Conservation (phyloP, 768 basidiomycete genomes). For the Suillus bovinus region DNA sequence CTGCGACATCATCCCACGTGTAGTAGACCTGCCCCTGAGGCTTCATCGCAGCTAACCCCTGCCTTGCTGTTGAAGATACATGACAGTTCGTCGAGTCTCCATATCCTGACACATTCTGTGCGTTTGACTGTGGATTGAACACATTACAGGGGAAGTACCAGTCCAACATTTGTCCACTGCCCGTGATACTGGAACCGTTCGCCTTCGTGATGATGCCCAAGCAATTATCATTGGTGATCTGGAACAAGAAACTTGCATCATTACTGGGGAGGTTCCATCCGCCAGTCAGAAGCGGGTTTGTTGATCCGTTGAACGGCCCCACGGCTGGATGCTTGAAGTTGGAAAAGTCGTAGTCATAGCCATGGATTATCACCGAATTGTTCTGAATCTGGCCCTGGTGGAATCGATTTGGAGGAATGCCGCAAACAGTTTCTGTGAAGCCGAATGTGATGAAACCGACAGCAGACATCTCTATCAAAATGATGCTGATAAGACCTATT, state of each 20-base stretch:
- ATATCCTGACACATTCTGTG: conserved; percentile 69
- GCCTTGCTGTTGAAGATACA: conserved; percentile 51
- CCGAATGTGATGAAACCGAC: conserved; percentile 99
- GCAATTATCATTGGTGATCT: conserved; percentile 87
- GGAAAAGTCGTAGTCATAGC: conserved; percentile 90
- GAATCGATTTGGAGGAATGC: conserved; percentile 80
- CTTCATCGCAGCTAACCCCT: conserved; percentile 46
- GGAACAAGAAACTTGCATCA: conserved; percentile 94
- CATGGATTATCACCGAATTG: conserved; percentile 89
- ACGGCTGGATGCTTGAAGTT: conserved; percentile 82
- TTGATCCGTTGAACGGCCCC: conserved; percentile 68
- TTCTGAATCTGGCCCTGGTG: conserved; percentile 76
- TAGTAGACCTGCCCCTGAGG: conserved; percentile 90
- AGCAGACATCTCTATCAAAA: conserved; percentile 80
- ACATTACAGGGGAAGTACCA: conserved; percentile 99
- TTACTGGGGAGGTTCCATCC: conserved; percentile 79
- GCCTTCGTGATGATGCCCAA: conserved; percentile 73
- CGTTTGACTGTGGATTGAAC: conserved; percentile 69
- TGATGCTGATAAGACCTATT: conserved; percentile 87
- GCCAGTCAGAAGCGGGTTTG: conserved; percentile 82
- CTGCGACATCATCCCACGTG: conserved; percentile 83
- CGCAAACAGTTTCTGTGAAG: conserved; percentile 93
- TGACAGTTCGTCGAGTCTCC: conserved; percentile 73
- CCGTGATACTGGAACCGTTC: conserved; percentile 67
- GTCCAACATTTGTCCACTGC: conserved; percentile 59